A percentile compares a stretch with the other conserved stretches of the same genome.
These are phyloP conservation scores for Beta corolliflora DNA, from an alignment of 179 eudicot species.

Conservation along the genomic window DNA sequence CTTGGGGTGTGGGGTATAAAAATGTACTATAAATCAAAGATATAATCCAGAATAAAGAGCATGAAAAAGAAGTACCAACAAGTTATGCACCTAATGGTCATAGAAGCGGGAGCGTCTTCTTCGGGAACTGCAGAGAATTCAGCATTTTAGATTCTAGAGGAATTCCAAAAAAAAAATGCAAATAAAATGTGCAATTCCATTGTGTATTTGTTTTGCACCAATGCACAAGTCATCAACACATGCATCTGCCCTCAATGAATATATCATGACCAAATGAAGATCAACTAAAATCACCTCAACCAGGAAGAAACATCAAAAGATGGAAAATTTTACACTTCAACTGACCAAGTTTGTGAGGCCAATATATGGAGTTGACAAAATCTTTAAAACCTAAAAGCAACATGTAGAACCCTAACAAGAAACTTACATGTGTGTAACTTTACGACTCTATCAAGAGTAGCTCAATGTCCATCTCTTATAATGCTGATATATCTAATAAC, in stretches of 20 bases:
- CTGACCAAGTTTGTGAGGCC: background rate
- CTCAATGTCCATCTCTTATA: background rate
- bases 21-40: background rate
- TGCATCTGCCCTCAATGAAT: background rate
- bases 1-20: background rate
- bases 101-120: constrained; percentile 57
- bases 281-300: background rate
- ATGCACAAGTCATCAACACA: background rate
- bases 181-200: background rate
- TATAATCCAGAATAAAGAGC: background rate
- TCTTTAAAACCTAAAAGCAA: too few relatives aligned
- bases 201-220: background rate
- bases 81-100: constrained; percentile 40
- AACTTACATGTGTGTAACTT: background rate
- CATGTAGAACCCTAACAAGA: background rate
- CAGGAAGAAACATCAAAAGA: background rate
- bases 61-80: background rate
- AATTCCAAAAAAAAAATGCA: background rate
- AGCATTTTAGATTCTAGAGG: constrained; percentile 6
- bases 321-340: background rate
- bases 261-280: background rate
- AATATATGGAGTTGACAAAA: too few relatives aligned
- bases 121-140: constrained; percentile 41
- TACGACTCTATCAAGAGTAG: too few relatives aligned
- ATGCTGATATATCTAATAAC: background rate